Evolutionary conservation across 2,329 filamentous ascomycete species (phyloP).

Genomic region (Didymella pinodella): DNA sequence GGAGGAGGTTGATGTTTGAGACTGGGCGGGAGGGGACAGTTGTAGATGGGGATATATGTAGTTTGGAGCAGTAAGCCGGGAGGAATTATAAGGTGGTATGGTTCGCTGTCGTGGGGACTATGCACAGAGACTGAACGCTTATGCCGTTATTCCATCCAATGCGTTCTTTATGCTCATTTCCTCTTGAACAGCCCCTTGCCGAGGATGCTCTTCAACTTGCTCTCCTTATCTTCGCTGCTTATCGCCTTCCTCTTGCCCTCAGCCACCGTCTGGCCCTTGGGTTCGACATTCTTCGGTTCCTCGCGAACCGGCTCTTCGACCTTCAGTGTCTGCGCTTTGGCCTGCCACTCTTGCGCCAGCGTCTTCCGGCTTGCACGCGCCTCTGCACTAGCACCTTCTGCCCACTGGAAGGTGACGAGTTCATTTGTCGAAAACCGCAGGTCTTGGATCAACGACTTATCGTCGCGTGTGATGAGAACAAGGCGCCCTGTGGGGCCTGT

Average conservation of each 20-base stretch:
- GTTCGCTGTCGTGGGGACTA: conserved; percentile 5
- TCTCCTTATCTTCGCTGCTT: conserved; percentile 50
- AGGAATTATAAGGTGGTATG: background rate
- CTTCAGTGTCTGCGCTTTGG: conserved; percentile 71
- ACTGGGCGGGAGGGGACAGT: no score
- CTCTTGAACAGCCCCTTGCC: conserved; percentile 48
- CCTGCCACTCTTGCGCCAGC: conserved; percentile 65
- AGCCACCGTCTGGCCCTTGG: conserved; percentile 29
- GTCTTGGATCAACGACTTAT: conserved; percentile 71
- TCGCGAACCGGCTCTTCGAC: conserved; percentile 62
- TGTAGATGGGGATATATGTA: no score
- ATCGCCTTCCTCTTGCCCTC: conserved; percentile 46
- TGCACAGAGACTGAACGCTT: background rate
- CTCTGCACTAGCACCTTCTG: conserved; percentile 65
- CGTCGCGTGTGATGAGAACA: conserved; percentile 54
- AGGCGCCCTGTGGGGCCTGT: conserved; percentile 62
- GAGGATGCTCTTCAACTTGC: conserved; percentile 51
- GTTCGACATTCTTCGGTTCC: conserved; percentile 11
- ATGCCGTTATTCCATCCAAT: conserved; percentile 3
- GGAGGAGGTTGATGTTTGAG: no score
- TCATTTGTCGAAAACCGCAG: conserved; percentile 75
- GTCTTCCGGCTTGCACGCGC: conserved; percentile 64
- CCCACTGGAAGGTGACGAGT: conserved; percentile 80
- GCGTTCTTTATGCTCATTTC: conserved; percentile 21
- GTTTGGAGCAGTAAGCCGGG: no score